Evolutionary conservation across 1,284 basidiomycete genomes (phyloP).

Genomic region (Salmacisia buchloeana): DNA sequence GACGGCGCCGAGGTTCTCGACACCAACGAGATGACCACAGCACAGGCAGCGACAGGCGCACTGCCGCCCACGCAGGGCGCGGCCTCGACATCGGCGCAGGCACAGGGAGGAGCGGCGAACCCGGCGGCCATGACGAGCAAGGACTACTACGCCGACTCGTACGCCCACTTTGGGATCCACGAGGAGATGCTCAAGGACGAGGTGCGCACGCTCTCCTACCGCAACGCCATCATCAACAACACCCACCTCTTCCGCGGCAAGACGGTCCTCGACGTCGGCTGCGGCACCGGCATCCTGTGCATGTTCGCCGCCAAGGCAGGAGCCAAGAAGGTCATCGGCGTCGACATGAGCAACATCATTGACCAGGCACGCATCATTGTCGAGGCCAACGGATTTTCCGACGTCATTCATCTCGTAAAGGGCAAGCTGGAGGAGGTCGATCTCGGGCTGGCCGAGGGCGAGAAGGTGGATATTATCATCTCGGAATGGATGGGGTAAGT

Average conservation of each 20-base stretch:
- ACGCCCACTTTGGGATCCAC: slow-evolving; percentile 50
- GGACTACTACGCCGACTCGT: slow-evolving; percentile 46
- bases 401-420: slow-evolving; percentile 67
- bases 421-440: slow-evolving; percentile 89
- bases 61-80: not conserved
- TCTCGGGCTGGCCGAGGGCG: slow-evolving; percentile 52
- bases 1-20: not conserved
- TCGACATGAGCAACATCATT: slow-evolving; percentile 99
- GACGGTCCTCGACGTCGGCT: slow-evolving; percentile 88
- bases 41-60: not conserved
- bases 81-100: not conserved
- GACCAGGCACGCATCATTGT: slow-evolving; percentile 97
- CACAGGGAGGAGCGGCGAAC: not conserved
- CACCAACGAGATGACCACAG: not conserved
- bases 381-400: slow-evolving; percentile 89
- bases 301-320: slow-evolving; percentile 99
- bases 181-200: slow-evolving; percentile 96
- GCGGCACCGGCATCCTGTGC: slow-evolving; percentile 94
- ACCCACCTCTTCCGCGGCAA: slow-evolving; percentile 77
- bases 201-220: slow-evolving; percentile 92
- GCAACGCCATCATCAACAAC: slow-evolving; percentile 90
- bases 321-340: slow-evolving; percentile 75
- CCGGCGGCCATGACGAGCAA: slow-evolving; percentile 2
- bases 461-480: slow-evolving; percentile 83
- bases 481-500: slow-evolving; percentile 99